Conservation (phyloP, 495 filamentous ascomycete species). For the Coniosporium apollinis region DNA sequence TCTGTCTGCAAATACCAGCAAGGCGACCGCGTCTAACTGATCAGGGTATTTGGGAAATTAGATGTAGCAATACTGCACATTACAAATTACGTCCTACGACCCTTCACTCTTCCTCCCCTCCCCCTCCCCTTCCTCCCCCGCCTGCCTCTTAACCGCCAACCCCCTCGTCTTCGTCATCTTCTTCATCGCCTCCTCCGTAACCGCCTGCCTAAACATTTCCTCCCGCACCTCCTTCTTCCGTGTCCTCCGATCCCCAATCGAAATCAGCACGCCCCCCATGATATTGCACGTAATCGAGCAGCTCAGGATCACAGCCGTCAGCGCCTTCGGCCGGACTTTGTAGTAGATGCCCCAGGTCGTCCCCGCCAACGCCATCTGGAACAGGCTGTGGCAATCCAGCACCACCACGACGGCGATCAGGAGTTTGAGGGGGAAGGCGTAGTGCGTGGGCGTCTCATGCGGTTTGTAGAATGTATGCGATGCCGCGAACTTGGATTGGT, state of each 20-base stretch:
- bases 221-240: constrained; percentile 73
- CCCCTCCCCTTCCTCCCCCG: too few relatives aligned
- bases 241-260: constrained; percentile 50
- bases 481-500: constrained; percentile 57
- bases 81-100: too few relatives aligned
- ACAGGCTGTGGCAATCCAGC: constrained; percentile 54
- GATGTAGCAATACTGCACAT: too few relatives aligned
- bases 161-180: constrained; percentile 48
- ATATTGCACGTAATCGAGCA: constrained; percentile 60
- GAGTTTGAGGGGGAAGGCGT: constrained; percentile 55
- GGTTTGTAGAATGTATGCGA: constrained; percentile 76
- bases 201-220: constrained; percentile 50
- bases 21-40: too few relatives aligned
- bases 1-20: too few relatives aligned
- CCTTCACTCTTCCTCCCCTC: too few relatives aligned
- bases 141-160: constrained; percentile 31
- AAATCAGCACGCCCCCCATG: constrained; percentile 51
- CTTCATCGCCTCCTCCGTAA: constrained; percentile 56
- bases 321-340: constrained; percentile 41
- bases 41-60: too few relatives aligned
- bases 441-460: constrained; percentile 63
- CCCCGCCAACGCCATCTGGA: constrained; percentile 60
- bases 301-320: constrained; percentile 65
- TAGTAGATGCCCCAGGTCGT: constrained; percentile 59
- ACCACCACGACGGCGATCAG: constrained; percentile 55